Evolutionary conservation across 352 stramenopile species (phyloP).

Genomic region (Phytophthora boehmeriae): DNA sequence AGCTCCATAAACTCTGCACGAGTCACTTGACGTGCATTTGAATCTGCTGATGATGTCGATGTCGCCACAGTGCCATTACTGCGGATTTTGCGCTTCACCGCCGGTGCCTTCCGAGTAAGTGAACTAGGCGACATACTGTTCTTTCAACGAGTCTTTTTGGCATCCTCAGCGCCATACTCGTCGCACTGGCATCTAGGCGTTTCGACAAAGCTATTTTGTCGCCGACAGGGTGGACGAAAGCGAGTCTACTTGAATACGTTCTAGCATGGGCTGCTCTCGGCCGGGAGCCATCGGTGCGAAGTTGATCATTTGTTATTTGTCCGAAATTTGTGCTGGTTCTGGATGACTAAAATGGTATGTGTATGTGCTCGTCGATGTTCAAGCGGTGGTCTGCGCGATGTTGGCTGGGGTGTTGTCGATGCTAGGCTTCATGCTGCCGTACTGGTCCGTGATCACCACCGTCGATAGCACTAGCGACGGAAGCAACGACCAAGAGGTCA

Average conservation of each 20-base stretch:
- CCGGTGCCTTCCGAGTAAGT: constrained; percentile 20
- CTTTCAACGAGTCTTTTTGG: constrained; percentile 7
- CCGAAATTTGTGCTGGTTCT: background rate
- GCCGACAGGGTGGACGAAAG: background rate
- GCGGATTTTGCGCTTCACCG: constrained; percentile 24
- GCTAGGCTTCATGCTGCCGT: constrained; percentile 53
- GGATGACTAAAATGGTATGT: background rate
- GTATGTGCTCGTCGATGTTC: background rate
- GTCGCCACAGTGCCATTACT: constrained; percentile 4
- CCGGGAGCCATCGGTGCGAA: constrained; percentile 48
- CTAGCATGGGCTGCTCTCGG: constrained; percentile 57
- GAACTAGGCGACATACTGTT: constrained; percentile 3
- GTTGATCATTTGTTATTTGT: background rate
- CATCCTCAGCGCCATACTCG: constrained; percentile 7
- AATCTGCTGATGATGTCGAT: constrained; percentile 38
- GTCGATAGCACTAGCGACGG: constrained; percentile 5
- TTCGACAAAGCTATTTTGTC: constrained; percentile 27
- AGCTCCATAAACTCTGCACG: constrained; percentile 69
- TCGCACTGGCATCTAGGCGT: constrained; percentile 12
- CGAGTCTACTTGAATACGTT: background rate
- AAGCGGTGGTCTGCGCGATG: constrained; percentile 45
- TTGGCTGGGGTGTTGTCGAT: constrained; percentile 38
- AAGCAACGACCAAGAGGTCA: constrained; percentile 9
- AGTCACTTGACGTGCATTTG: constrained; percentile 54
- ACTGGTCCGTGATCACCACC: constrained; percentile 53